phyloP scores from a whole-genome alignment of 371 early-diverging fungal species.

The Mortierella sp. region DNA sequence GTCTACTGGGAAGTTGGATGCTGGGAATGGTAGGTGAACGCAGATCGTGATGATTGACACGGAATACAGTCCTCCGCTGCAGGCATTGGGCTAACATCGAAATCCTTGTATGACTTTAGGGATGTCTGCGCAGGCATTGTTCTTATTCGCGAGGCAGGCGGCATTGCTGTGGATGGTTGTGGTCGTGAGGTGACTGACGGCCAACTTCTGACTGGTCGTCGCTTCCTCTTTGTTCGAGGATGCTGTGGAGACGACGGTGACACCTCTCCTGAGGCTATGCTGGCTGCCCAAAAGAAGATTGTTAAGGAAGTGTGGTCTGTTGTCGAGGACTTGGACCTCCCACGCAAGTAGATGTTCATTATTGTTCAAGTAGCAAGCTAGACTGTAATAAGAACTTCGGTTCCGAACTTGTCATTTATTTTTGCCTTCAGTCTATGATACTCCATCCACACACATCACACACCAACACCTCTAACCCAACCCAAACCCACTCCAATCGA shows the following conservation, averaged over 20 bases:
- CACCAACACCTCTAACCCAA: too few species aligned
- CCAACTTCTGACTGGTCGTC: slow-evolving; percentile 51
- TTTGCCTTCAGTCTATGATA: too few species aligned
- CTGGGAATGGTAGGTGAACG: slow-evolving; percentile 67
- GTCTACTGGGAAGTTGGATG: slow-evolving; percentile 93
- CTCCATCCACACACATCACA: too few species aligned
- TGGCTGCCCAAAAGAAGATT: slow-evolving; percentile 41
- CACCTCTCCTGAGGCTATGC: slow-evolving; percentile 30
- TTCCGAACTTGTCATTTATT: background rate
- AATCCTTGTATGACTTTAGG: slow-evolving; percentile 57
- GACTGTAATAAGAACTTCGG: background rate
- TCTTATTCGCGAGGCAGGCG: slow-evolving; percentile 80
- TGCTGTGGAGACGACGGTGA: slow-evolving; percentile 45
- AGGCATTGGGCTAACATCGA: background rate
- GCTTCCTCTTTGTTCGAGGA: slow-evolving; percentile 43
- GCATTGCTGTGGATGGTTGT: slow-evolving; percentile 72
- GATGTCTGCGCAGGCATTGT: slow-evolving; percentile 85
- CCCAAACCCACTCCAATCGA: background rate
- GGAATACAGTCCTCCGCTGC: background rate
- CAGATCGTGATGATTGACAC: too few species aligned
- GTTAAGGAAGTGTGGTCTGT: slow-evolving; percentile 52
- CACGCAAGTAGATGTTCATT: slow-evolving; percentile 27
- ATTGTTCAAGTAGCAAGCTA: background rate
- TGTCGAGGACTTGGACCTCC: slow-evolving; percentile 39
- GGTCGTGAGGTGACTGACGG: slow-evolving; percentile 48